Evolutionary conservation across 1,284 basidiomycete genomes (phyloP), one percentile per base, ranked within the genome.

Genomic region (Agaricales sp.): DNA sequence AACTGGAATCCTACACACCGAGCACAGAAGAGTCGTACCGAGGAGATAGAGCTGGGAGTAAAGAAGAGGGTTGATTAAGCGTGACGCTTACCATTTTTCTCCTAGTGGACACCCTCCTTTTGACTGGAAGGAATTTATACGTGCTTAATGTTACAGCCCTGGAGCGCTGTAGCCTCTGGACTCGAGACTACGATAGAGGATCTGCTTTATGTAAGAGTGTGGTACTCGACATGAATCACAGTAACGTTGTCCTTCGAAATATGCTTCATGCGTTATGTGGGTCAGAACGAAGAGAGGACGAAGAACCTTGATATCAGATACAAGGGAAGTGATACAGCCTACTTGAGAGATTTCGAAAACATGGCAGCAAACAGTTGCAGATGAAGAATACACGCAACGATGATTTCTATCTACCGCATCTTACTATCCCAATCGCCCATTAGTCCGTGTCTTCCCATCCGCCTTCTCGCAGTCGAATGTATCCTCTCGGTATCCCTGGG

Each of bases 61-160:
- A 83, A 80, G 67, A 83, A 83, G 63, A 72, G 85, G 54, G 70
- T 81, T 25, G 86, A 89, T 60, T 88, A 67, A 71, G 35, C 22
- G 18, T 53, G 46, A 35, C 46, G 26, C 16, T 46, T 52, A 51
- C 50, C 22, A 37, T 51, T 54, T 26, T 38, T 18, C 20, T 21
- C 44, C 20, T 22, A 46, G 14, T n/a, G 30, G 38, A 25, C 30
- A 44, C 39, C 21, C 11, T 13, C 19, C 16, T 30, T 23, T 24
- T 3, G 18, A 16, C 14, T 20, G 16, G 24, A 19, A 35, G 30
- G n/a, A 8, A 35, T 35, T 8, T 11, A 35, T 35, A n/a, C 30
- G 30, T 35, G 8, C 11, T 35, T 8, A 35, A 35, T 35, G 30
- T 35, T 35, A 35, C 30, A 35, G 30, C 30, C n/a, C n/a, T n/a